Base-by-base conservation (phyloP, 192 early-diverging fungal species). In the Thamnidium elegans region DNA sequence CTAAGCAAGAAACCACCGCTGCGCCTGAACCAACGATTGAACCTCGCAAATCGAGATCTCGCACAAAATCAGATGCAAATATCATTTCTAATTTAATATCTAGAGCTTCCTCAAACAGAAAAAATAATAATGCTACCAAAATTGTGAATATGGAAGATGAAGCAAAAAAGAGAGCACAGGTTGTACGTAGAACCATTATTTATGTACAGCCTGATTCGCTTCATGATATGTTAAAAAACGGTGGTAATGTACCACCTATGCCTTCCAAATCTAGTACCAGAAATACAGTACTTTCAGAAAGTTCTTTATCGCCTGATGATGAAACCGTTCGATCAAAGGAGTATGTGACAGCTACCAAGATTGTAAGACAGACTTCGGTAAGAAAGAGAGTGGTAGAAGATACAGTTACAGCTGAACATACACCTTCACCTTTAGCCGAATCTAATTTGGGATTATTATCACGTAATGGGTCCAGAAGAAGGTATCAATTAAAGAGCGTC, bases 161-260 rank as follows among this genome's bases (percentile, higher is more conserved):
- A 6, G 32, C 23, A 9, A 58, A 44, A 20, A 54, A 55, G 39
- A 31, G 65, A 50, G 65, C 65, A 32, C 23, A 68, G 7, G 72
- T 74, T 9, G 63, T 74, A 19, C 72, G 72, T 14, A 61, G 67
- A 3, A 74, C 63, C 1, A 74, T 74, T 34, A 74, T 74, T 36
- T 74, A 74, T 55, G 66, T 68, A 13, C 55, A 63, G 11, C 58
- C 67, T 10, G 59, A 67, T 31, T 61, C 63, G 23, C 20, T 53
- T 3, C 20, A 54, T 44, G 50, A 43, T 64, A 39, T 64, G 13
- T 17, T 59, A 8, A 59, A 59, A 45, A 21, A 43, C 13, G 58
- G 58, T 26, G 58, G 55, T 3, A 34, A 32, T 46, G 58, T 32
- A 7, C 19, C 30, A 3, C 61, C 63, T 39, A 21, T 30, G 21